Percentiles rank a stretch among this genome's conserved stretches.
Evolutionary conservation across 208 protist species (phyloP).

Genomic region (Zelonia costaricensis): DNA sequence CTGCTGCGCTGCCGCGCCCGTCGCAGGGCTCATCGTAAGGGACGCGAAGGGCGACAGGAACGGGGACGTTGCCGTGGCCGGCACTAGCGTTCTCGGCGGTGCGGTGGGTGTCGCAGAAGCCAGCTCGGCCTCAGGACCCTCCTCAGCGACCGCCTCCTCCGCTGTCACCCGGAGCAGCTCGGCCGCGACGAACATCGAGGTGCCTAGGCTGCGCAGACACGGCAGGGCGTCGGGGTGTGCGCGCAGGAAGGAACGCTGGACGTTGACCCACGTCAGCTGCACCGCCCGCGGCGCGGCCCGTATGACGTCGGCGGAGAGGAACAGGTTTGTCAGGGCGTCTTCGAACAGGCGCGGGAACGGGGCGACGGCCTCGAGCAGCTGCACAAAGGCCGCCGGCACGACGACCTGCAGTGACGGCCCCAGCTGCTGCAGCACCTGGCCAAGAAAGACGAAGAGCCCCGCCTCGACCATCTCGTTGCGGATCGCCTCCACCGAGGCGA

Average conservation of each 20-base stretch:
- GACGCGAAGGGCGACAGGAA: not conserved
- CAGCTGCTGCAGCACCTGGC: constrained; percentile 61
- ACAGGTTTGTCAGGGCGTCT: constrained; percentile 64
- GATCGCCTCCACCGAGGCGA: constrained; percentile 61
- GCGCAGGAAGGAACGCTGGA: constrained; percentile 42
- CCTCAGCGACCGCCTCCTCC: constrained; percentile 17
- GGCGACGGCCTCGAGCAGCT: constrained; percentile 51
- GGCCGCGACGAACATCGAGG: constrained; percentile 59
- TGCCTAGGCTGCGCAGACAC: constrained; percentile 51
- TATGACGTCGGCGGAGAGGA: constrained; percentile 77
- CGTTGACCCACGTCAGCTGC: constrained; percentile 54
- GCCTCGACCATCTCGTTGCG: constrained; percentile 59
- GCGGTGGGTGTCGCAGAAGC: too few species aligned
- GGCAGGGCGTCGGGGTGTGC: constrained; percentile 26
- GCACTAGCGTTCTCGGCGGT: too few species aligned
- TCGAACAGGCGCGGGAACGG: constrained; percentile 57
- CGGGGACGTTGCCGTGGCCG: not conserved
- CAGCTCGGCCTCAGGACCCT: not conserved
- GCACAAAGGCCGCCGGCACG: constrained; percentile 45
- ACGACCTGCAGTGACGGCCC: constrained; percentile 30
- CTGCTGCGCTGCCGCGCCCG: too few species aligned
- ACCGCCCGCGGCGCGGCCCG: constrained; percentile 46
- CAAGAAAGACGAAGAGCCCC: constrained; percentile 70
- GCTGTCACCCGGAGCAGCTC: constrained; percentile 34
- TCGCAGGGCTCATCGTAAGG: too few species aligned